Conservation (phyloP, 805 yeast species). For the Dipodascus albidus region DNA sequence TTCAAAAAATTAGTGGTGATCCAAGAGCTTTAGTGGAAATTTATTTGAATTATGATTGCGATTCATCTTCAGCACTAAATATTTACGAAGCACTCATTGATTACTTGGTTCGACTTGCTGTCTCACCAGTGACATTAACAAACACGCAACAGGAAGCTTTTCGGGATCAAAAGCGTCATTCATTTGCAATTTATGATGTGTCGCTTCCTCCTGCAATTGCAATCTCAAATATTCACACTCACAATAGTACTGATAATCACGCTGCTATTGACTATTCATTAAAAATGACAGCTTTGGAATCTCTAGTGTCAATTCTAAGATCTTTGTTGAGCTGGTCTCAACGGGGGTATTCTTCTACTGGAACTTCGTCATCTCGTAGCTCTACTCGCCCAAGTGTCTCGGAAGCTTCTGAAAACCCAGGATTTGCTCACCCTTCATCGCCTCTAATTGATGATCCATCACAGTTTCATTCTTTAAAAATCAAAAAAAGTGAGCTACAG, state of each 20-base stretch:
- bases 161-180: slow-evolving; percentile 36
- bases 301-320: slow-evolving; percentile 70
- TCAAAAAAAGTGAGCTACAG: slow-evolving; percentile 66
- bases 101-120: slow-evolving; percentile 59
- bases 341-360: slow-evolving; percentile 32
- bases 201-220: slow-evolving; percentile 67
- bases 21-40: slow-evolving; percentile 87
- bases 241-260: slow-evolving; percentile 21
- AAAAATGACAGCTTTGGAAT: slow-evolving; percentile 68
- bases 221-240: slow-evolving; percentile 34
- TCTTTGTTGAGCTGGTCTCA: slow-evolving; percentile 85
- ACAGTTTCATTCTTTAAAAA: slow-evolving; percentile 77
- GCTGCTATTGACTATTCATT: slow-evolving; percentile 71
- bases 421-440: slow-evolving; percentile 1
- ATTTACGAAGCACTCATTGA: slow-evolving; percentile 76
- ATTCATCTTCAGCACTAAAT: slow-evolving; percentile 60
- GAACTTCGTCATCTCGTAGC: slow-evolving; percentile 6
- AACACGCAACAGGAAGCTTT: slow-evolving; percentile 51
- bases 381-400: slow-evolving; percentile 6
- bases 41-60: slow-evolving; percentile 93
- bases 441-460: slow-evolving; percentile 47
- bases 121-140: slow-evolving; percentile 61
- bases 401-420: slow-evolving; percentile 5
- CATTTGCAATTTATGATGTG: slow-evolving; percentile 63
- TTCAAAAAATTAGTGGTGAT: slow-evolving; percentile 74